Base-by-base conservation (phyloP, 352 stramenopile genomes). In the Pythium volutum region DNA sequence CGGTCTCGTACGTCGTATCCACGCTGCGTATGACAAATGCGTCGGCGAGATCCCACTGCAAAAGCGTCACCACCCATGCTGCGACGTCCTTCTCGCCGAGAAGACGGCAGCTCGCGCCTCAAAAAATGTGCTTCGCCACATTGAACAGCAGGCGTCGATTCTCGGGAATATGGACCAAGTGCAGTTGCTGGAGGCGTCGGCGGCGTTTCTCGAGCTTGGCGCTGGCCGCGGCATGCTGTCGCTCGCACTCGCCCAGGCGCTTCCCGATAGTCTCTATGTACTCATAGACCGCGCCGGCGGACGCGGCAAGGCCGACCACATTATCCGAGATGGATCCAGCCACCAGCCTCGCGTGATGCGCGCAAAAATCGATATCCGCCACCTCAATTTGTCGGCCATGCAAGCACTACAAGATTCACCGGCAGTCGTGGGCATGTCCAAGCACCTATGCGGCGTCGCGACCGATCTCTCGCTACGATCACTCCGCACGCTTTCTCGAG, bases 301-400 rank as follows among this genome's bases (percentile, higher is more conserved):
- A 1, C 76, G 81, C 23, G 83, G 81, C 22, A 95, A 95, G 46
- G 85, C 84, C 4, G 84, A 93, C 56, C 79, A 76, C 3, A 85
- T 81, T 57, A 91, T 93, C 42, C 33, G 67, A 20, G 72, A 77
- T 4, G 49, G 50, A 8, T 59, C 70, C 36, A 39, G 51, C 31
- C 47, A 60, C 5, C 70, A 74, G n/a, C 70, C 62, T 6, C 71
- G 59, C 25, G 77, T 81, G 2, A 20, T 88, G 31, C 80, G 85
- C 3, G 83, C 80, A 7, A 93, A 93, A 60, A 93, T 95, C 45
- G 85, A 93, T 52, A 92, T 95, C 70, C 85, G 85, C 22, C 85
- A 95, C 51, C 57, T 95, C 23, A 88, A 95, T 59, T 77, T 93
- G 26, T 70, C 75, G 2, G 83, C 75, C 0, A 87, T 95, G 73